Base-by-base conservation (phyloP, 805 yeast species). In the Yamadazyma insecticola region DNA sequence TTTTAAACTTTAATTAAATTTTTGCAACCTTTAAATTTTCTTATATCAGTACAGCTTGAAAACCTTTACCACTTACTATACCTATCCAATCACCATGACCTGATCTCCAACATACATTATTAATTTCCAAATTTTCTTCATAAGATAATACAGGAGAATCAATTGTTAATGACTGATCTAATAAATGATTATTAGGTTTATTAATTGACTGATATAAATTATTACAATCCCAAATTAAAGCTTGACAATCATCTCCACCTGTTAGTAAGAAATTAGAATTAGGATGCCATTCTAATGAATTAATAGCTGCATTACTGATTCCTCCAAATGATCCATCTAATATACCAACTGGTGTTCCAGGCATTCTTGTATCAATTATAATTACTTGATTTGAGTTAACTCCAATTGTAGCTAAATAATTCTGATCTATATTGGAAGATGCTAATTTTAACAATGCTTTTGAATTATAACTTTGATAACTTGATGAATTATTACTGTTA, bases 251-350 rank as follows among this genome's bases (percentile, higher is more conserved):
- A 59, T 81, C 80, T 45, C 81, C 70, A 44, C 95, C 79, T 1
- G 79, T 70, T 11, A 78, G 44, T 13, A 90, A 54, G 17, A 71
- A 53, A 38, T 81, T 78, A 19, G 77, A 70, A 1, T 71, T 53
- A 0, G 97, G 97, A 45, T 89, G 90, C 97, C 97, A 90, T 31
- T 69, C 58, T 12, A 89, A 72, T 40, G 78, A 68, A 50, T 90
- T 90, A 15, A 90, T 74, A 1, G 82, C 67, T 0, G 78, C 76
- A 16, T 60, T 48, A 51, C 81, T 94, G 12, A 41, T 29, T 3
- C 70, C 69, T 5, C 62, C 67, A 15, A 60, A 44, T 18, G 64
- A 61, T 11, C 81, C 89, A 21, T 77, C 76, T 24, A 90, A 63
- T 0, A 74, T 71, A n/a, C 72, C 57, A 1, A 82, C 68, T 0